phyloP scores from a whole-genome alignment of 2,329 filamentous ascomycete species.

The Alternaria ethzedia region DNA sequence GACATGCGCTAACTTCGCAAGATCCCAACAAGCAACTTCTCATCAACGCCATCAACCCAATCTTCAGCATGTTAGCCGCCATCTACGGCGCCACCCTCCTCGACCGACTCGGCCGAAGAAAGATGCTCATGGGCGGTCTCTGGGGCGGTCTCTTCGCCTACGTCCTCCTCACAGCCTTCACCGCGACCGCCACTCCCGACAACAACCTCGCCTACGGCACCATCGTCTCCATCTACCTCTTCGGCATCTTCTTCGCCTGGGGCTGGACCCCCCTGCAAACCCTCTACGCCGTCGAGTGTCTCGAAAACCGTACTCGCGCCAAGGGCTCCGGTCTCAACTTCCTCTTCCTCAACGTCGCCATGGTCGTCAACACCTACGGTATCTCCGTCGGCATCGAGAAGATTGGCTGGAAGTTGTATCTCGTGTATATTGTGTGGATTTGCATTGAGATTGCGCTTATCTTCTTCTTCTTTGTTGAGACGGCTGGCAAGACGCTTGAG shows the following conservation, averaged over 20 bases:
- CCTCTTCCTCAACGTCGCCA: constrained; percentile 42
- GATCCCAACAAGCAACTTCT: constrained; percentile 47
- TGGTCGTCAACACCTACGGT: constrained; percentile 44
- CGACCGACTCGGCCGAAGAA: constrained; percentile 41
- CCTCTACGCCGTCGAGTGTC: constrained; percentile 48
- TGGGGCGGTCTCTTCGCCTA: constrained; percentile 44
- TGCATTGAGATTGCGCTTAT: constrained; percentile 38
- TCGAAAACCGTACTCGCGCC: constrained; percentile 49
- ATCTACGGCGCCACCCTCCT: constrained; percentile 48
- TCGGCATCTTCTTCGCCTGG: constrained; percentile 50
- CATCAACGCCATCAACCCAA: constrained; percentile 52
- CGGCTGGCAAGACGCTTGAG: constrained; percentile 41
- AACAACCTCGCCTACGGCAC: constrained; percentile 46
- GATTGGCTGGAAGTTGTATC: constrained; percentile 41
- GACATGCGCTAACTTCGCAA: background rate
- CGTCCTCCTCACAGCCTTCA: constrained; percentile 47
- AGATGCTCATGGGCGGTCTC: constrained; percentile 48
- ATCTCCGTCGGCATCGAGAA: constrained; percentile 42
- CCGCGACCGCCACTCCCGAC: constrained; percentile 28
- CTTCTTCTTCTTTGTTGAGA: constrained; percentile 45
- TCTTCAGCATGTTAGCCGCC: constrained; percentile 48
- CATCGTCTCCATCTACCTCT: constrained; percentile 51
- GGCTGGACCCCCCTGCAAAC: constrained; percentile 51
- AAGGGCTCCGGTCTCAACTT: constrained; percentile 46
- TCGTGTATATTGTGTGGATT: constrained; percentile 44